Conservation (phyloP, 164 flowering plant species). For the Platanus orientalis region DNA sequence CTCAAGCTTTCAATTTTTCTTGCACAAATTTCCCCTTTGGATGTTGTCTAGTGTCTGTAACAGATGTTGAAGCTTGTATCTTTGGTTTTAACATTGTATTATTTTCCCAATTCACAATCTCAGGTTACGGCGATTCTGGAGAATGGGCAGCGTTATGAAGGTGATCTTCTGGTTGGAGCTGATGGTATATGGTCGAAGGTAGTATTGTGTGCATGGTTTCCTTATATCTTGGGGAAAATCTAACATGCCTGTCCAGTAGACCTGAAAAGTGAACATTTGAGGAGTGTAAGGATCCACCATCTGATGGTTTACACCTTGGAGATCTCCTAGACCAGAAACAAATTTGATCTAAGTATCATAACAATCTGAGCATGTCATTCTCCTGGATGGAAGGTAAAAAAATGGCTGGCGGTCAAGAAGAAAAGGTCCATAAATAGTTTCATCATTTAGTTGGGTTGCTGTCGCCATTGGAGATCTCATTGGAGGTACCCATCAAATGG, state of each 20-base stretch:
- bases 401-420: not conserved
- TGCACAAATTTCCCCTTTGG: not conserved
- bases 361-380: not conserved
- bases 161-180: slow-evolving; percentile 92
- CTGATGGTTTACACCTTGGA: not conserved
- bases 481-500: not conserved
- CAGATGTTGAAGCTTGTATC: too few relatives aligned
- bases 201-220: not conserved
- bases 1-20: slow-evolving; percentile 3
- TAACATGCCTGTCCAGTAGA: not conserved
- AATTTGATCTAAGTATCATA: not conserved
- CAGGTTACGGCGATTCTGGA: slow-evolving; percentile 82
- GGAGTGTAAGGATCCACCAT: not conserved
- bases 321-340: not conserved
- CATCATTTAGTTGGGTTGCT: not conserved
- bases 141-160: slow-evolving; percentile 72
- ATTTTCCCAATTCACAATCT: slow-evolving; percentile 4
- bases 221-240: not conserved
- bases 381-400: not conserved
- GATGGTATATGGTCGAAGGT: slow-evolving; percentile 99
- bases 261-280: not conserved
- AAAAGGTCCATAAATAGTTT: not conserved
- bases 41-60: not conserved
- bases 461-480: not conserved
- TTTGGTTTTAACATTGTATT: too few relatives aligned